Base-by-base conservation (phyloP, 768 basidiomycete genomes). In the Rossbeevera mucosa region DNA sequence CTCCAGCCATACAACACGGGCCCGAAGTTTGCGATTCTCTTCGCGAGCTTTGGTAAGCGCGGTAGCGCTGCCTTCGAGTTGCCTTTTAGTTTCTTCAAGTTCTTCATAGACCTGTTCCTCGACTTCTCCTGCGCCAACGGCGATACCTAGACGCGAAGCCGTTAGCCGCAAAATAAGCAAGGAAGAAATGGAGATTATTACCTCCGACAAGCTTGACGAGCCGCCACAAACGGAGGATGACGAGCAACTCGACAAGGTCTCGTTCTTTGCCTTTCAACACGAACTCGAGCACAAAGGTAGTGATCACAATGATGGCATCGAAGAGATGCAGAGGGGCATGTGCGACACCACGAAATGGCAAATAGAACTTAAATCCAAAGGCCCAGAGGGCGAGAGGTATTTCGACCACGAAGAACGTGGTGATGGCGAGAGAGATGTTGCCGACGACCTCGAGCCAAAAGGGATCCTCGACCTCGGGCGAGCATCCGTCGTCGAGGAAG, bases 171-270 rank as follows among this genome's bases (percentile, higher is more conserved):
- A 41, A 36, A 29, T 5, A 21, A 11, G 11, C 26, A 22, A 28
- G 14, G 47, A 20, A n/a, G 36, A 46, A 30, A 28, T 28, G 13
- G 22, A 22, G 6, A 47, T 68, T 62, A 43, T 51, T 16, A 79
- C 79, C 80, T 67, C 78, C 78, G 9, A 89, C 82, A 12, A 92
- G 73, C 63, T 91, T 89, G 22, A 91, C 79, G 26, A 92, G 72
- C 22, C 90, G 77, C 90, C 91, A 91, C 13, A 92, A 66, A 67
- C 90, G 89, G 26, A 92, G 71, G 18, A 86, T 71, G 38, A 92
- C 76, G 29, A 92, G 77, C 22, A 92, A 69, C 6, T 76, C 79
- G 1, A 83, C 85, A 20, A 91, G 75, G 60, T 92, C 87, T 53
- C 81, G 72, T 62, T 87, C 85, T 48, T 71, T 76, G 2, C 90